Percentiles rank a stretch among this genome's conserved stretches.
Evolutionary conservation across 805 yeast species (phyloP).

Genomic region (Candida silvatica): DNA sequence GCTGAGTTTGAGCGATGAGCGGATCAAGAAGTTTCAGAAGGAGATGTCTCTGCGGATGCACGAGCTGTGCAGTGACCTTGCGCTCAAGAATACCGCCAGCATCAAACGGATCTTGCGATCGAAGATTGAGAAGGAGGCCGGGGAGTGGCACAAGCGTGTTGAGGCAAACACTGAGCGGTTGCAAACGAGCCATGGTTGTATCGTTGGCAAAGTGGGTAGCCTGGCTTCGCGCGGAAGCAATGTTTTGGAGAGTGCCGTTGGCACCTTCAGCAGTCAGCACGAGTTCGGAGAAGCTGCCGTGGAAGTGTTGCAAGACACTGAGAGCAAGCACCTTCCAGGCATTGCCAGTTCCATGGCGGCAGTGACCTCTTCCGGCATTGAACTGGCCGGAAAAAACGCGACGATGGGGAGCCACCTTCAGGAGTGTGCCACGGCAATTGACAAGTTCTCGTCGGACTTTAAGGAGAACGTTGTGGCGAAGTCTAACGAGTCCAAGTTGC

Average conservation of each 20-base stretch:
- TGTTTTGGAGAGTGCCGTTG: background rate
- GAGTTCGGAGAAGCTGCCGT: too few relatives aligned
- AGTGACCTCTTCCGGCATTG: background rate
- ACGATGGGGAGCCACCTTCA: background rate
- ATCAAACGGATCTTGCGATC: background rate
- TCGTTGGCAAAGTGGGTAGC: too few relatives aligned
- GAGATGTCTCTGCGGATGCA: background rate
- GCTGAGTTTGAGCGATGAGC: conserved; percentile 1
- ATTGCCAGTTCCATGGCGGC: too few relatives aligned
- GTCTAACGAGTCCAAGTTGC: background rate
- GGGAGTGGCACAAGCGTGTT: background rate
- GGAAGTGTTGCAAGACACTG: too few relatives aligned
- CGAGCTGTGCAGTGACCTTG: background rate
- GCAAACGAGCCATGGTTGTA: too few relatives aligned
- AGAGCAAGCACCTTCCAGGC: too few relatives aligned
- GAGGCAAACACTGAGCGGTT: background rate
- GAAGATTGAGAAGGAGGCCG: background rate
- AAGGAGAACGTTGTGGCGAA: background rate
- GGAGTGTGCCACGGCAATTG: background rate
- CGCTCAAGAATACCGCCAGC: conserved; percentile 1
- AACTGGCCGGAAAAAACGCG: background rate
- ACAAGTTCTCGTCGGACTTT: background rate
- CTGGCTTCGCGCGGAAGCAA: background rate
- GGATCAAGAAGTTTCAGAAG: conserved; percentile 1
- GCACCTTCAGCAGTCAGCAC: too few relatives aligned